phyloP scores from a whole-genome alignment of 495 filamentous ascomycete species.

The Sabuloglossum arenarium region DNA sequence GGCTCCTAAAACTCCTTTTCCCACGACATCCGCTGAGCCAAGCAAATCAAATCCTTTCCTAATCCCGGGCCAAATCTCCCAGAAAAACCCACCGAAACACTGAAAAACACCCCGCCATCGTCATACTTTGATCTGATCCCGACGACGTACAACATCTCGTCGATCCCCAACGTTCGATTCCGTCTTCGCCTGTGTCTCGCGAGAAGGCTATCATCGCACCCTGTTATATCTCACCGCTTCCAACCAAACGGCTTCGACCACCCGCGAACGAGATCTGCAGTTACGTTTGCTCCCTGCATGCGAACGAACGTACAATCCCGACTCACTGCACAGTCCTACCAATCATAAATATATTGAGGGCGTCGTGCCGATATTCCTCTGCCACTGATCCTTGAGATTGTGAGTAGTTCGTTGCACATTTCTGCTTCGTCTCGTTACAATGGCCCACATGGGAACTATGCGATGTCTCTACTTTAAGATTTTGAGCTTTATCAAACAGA shows the following conservation, averaged over 20 bases:
- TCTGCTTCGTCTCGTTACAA: neutral
- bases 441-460: neutral
- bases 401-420: constrained; percentile 1
- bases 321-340: neutral
- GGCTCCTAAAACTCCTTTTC: neutral
- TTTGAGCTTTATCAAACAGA: neutral
- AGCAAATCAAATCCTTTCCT: neutral
- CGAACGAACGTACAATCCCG: constrained; percentile 3
- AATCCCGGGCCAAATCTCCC: neutral
- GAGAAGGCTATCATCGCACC: neutral
- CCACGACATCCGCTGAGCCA: neutral
- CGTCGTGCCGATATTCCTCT: neutral
- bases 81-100: neutral
- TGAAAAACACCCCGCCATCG: constrained; percentile 2
- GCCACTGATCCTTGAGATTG: neutral
- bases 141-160: neutral
- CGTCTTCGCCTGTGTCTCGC: neutral
- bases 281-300: constrained; percentile 3
- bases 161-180: neutral
- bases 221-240: constrained; percentile 2
- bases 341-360: neutral
- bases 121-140: neutral
- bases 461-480: neutral
- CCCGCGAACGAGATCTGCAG: constrained; percentile 1
- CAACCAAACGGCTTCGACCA: neutral